Evolutionary conservation across 129 eudicot genomes (phyloP), one percentile per base, ranked within the genome.

Genomic region (Artemisia annua): DNA sequence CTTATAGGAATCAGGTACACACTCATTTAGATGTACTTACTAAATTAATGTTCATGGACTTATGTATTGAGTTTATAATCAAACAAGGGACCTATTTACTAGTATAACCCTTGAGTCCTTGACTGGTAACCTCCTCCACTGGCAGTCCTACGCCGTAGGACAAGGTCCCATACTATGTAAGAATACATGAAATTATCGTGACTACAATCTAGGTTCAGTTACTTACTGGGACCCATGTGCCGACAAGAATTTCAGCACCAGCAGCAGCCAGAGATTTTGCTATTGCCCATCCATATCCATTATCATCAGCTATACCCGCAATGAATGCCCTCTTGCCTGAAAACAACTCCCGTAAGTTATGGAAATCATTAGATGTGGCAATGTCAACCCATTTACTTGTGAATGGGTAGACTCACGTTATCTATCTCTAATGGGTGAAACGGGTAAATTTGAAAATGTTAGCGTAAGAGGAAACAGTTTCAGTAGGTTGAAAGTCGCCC

Each of bases 221-320:
- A 78, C 96, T 60, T 85, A 93, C 98, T 24, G 98, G 98, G 57
- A 93, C 98, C 98, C 98, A 93, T 17, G 98, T 93, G 56, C 98
- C 98, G 87, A 93, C 90, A 59, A 93, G 96, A 75, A 93, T 87
- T 81, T 93, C 97, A 69, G 98, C 98, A 61, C 98, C 98, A 13
- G 98, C 98, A 83, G 98, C 98, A 28, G 96, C 96, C 66, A 93
- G 86, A 74, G 98, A 87, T 84, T 89, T 93, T 44, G 98, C 98
- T 44, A 93, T 89, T 65, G 98, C 98, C 98, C 98, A 93, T 49
- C 98, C 98, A 81, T 93, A 93, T 35, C 98, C 98, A 80, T 89
- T 93, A 79, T 93, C 98, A 82, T 93, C 98, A 59, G 98, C 97
- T 67, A 89, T 66, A 44, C 98, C 98, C 66, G 98, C 98, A 75